Percentiles rank a stretch among this genome's conserved stretches.
Evolutionary conservation across 441 rosid genomes (phyloP).

Genomic region (Geranium incanum): DNA sequence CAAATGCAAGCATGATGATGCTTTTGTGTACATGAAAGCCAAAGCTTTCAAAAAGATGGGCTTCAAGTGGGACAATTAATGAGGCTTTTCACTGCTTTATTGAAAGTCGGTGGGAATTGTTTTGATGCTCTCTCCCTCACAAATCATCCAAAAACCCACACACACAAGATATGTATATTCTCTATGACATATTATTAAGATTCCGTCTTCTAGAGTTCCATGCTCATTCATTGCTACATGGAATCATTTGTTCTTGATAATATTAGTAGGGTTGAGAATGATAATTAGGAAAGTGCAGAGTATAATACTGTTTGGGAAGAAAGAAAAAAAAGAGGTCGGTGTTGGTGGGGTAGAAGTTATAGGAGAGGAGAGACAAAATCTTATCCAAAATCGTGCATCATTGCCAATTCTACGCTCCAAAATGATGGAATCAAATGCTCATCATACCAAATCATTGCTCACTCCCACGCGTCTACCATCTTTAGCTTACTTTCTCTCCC

Average conservation of each 20-base stretch:
- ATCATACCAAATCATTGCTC: slow-evolving; percentile 55
- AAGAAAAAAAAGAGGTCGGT: no score
- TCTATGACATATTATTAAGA: neutral
- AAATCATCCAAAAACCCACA: neutral
- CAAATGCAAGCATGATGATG: slow-evolving; percentile 43
- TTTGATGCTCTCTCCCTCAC: slow-evolving; percentile 6
- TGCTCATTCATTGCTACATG: neutral
- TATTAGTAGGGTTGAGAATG: no score
- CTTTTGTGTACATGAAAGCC: slow-evolving; percentile 14
- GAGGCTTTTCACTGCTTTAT: neutral
- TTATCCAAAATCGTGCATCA: slow-evolving; percentile 26
- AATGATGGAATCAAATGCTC: slow-evolving; percentile 48
- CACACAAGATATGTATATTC: neutral
- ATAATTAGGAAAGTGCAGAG: no score
- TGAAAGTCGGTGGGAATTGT: slow-evolving; percentile 30
- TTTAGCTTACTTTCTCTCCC: no score
- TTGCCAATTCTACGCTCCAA: slow-evolving; percentile 49
- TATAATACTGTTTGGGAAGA: no score
- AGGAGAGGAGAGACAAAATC: slow-evolving; percentile 1
- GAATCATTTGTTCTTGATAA: no score
- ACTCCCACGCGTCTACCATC: slow-evolving; percentile 24
- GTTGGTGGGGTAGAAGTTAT: neutral
- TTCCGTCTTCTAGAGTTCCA: neutral
- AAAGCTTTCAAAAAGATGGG: slow-evolving; percentile 13
- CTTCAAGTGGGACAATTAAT: slow-evolving; percentile 35